Percentiles rank a stretch among this genome's conserved stretches.
Conservation (phyloP, 768 basidiomycete species). For the Crepidotus variabilis region DNA sequence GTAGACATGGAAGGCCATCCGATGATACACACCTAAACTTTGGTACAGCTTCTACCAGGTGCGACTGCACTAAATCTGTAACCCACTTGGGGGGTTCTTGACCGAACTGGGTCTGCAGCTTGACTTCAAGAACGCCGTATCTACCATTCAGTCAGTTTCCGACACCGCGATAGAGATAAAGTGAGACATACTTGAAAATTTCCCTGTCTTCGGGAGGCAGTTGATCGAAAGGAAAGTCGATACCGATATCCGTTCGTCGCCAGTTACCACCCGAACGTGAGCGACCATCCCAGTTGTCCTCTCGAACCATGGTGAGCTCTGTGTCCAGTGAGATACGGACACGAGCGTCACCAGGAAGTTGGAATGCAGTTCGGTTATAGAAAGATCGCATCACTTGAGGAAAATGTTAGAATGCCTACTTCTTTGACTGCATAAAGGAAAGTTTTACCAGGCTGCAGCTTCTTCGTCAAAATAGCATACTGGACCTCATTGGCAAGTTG, state of each 20-base stretch:
- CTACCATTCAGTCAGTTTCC: slow-evolving; percentile 22
- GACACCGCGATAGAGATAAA: not conserved
- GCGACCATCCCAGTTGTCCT: slow-evolving; percentile 93
- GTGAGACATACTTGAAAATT: slow-evolving; percentile 71
- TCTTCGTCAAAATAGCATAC: slow-evolving; percentile 80
- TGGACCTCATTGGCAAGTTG: slow-evolving; percentile 98
- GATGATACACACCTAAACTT: slow-evolving; percentile 75
- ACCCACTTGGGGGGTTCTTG: slow-evolving; percentile 98
- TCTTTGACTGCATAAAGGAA: not conserved
- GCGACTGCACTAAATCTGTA: slow-evolving; percentile 89
- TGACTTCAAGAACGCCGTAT: slow-evolving; percentile 95
- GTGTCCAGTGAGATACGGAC: slow-evolving; percentile 99
- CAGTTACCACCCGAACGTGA: slow-evolving; percentile 83
- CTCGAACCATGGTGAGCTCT: slow-evolving; percentile 88
- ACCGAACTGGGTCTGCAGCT: slow-evolving; percentile 93
- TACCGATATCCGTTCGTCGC: slow-evolving; percentile 91
- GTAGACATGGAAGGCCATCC: not conserved
- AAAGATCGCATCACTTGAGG: slow-evolving; percentile 87
- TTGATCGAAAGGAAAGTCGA: slow-evolving; percentile 87
- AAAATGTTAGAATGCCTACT: not conserved
- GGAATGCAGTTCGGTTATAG: slow-evolving; percentile 98
- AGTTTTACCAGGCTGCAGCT: slow-evolving; percentile 72
- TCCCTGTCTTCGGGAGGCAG: slow-evolving; percentile 78
- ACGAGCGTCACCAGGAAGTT: slow-evolving; percentile 96
- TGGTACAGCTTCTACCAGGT: slow-evolving; percentile 95